Evolutionary conservation across 768 basidiomycete species (phyloP).

Genomic region (Suillus cothurnatus): DNA sequence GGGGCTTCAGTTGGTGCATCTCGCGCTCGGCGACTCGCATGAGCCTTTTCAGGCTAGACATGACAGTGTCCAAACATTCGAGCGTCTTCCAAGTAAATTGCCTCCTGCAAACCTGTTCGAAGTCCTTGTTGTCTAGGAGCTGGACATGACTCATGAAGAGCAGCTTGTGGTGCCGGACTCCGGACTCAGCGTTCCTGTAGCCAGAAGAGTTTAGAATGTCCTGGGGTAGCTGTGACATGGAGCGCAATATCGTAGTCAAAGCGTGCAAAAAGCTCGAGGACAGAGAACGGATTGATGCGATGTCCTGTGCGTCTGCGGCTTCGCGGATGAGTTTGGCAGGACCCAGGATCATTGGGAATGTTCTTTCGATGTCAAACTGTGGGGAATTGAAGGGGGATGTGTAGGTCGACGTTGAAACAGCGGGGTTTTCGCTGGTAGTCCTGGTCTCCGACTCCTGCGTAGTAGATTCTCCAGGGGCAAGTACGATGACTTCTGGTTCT

Average conservation of each 20-base stretch:
- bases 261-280: slow-evolving; percentile 25
- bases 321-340: slow-evolving; percentile 30
- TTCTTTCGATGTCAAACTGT: slow-evolving; percentile 33
- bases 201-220: slow-evolving; percentile 22
- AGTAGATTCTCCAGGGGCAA: not conserved
- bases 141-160: slow-evolving; percentile 26
- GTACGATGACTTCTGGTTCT: not conserved
- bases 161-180: slow-evolving; percentile 23
- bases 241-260: slow-evolving; percentile 30
- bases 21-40: slow-evolving; percentile 33
- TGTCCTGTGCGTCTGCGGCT: slow-evolving; percentile 26
- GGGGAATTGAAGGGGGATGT: slow-evolving; percentile 9
- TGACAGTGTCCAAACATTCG: slow-evolving; percentile 32
- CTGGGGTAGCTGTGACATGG: slow-evolving; percentile 25
- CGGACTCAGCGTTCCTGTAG: slow-evolving; percentile 23
- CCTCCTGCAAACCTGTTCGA: slow-evolving; percentile 5
- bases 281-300: slow-evolving; percentile 31
- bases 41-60: slow-evolving; percentile 35
- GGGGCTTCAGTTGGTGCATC: slow-evolving; percentile 27
- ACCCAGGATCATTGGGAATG: slow-evolving; percentile 39
- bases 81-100: slow-evolving; percentile 21
- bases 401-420: slow-evolving; percentile 25
- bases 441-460: slow-evolving; percentile 23
- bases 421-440: slow-evolving; percentile 30
- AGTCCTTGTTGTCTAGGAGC: slow-evolving; percentile 11